Conservation (phyloP, 129 eudicot genomes). For the Scalesia atractyloides region DNA sequence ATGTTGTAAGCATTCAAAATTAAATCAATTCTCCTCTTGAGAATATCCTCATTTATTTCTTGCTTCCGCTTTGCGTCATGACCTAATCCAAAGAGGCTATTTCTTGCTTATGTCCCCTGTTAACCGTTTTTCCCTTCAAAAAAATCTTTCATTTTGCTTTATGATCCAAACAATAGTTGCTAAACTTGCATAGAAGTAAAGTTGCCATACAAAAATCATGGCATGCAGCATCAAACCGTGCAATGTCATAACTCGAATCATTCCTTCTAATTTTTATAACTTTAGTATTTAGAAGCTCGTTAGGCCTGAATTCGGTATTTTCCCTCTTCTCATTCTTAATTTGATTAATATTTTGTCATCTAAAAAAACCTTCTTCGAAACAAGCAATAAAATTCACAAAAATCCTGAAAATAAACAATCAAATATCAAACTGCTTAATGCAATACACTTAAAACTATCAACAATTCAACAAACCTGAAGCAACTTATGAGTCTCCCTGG, state of each 20-base stretch:
- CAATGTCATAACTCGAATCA: neutral
- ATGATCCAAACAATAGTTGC: neutral
- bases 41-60: too few species aligned
- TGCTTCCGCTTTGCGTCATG: too few species aligned
- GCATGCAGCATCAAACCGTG: neutral
- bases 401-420: neutral
- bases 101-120: neutral
- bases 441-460: neutral
- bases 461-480: slow-evolving; percentile 62
- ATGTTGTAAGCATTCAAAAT: too few species aligned
- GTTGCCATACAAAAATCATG: neutral
- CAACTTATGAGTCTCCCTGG: slow-evolving; percentile 79
- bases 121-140: neutral
- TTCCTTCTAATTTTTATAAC: neutral
- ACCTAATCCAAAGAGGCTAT: neutral
- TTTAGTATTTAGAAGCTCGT: neutral
- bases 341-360: neutral
- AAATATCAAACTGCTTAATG: neutral
- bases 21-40: too few species aligned
- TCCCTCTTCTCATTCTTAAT: neutral
- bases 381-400: slow-evolving; percentile 1
- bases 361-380: neutral
- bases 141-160: neutral
- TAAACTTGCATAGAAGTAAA: neutral
- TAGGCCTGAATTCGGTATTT: neutral